Base-by-base conservation (phyloP, 2,329 filamentous ascomycete species). In the Thielaviopsis ethacetica region DNA sequence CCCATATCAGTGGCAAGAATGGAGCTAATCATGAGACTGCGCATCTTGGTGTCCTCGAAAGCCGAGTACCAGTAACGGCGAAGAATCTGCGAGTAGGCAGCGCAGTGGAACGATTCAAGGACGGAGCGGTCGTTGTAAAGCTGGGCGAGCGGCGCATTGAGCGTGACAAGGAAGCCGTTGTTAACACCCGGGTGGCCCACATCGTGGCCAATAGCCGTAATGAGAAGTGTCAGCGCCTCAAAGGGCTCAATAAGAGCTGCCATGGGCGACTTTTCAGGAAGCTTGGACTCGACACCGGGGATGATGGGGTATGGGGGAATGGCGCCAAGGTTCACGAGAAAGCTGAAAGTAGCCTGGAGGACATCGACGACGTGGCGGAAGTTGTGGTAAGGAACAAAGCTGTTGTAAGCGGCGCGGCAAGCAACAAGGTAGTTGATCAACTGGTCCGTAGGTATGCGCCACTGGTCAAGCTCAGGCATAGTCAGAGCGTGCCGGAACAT, bases 1-100 rank as follows among this genome's bases (percentile, higher is more conserved):
- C 90, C 90, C 93, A 98, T 98, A 67, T 98, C 93, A 0, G 93
- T 98, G 2, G 93, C 89, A 24, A 98, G 75, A 61, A 98, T 97
- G n/a, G 89, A 93, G 69, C 89, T 95, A 66, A 96, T 97, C 85
- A 97, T 93, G 6, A 95, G 75, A 64, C 85, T 86, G 59, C 91
- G 84, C 79, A 97, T 88, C 60, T 83, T 83, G 53, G 78, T 77
- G 65, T 93, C 85, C 63, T 85, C 78, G 65, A 94, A 94, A 1
- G 85, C 86, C 3, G 80, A 76, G 0, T 91, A 89, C 93, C 93
- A 98, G 69, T 97, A 85, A 54, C 90, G 82, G 55, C 91, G 85
- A 50, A 98, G 79, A 47, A 98, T 95, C 68, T 97, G 93, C 0
- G 91, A 96, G 67, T 91, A 98, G 1, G 93, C 93, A 1, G 93